Evolutionary conservation across 73 alveolate genomes (phyloP).

Genomic region (Loxodes magnus): DNA sequence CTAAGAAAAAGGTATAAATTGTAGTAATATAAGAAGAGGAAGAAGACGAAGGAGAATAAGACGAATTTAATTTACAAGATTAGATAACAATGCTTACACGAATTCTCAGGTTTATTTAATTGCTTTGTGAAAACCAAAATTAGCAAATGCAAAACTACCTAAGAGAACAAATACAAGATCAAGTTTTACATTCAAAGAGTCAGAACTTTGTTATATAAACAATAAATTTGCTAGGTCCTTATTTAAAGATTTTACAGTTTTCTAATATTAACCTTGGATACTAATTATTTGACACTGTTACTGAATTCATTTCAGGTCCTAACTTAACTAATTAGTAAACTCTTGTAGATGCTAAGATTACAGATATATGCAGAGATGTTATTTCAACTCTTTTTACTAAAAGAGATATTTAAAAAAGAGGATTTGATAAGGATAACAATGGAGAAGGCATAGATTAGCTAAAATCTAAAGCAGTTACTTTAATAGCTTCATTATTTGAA

Average conservation of each 20-base stretch:
- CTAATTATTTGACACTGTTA: conserved; percentile 54
- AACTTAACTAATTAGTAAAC: conserved; percentile 58
- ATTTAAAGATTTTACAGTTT: no score
- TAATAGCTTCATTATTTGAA: no score
- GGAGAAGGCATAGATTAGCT: no score
- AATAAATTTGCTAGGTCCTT: conserved; percentile 25
- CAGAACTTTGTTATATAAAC: conserved; percentile 28
- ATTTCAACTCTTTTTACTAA: conserved; percentile 17
- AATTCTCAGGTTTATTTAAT: conserved; percentile 61
- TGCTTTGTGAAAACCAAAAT: conserved; percentile 63
- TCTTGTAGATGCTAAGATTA: conserved; percentile 52
- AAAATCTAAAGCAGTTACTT: no score
- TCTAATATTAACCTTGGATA: conserved; percentile 51
- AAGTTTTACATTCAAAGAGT: conserved; percentile 43
- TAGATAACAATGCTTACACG: no score
- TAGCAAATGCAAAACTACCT: conserved; percentile 44
- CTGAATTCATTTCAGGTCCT: conserved; percentile 79
- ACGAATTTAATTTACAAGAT: no score
- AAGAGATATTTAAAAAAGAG: conserved; percentile 18
- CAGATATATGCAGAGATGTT: conserved; percentile 38
- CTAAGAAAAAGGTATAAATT: no score
- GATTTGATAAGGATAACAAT: conserved; percentile 33
- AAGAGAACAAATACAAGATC: conserved; percentile 51
- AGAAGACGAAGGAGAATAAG: no score
- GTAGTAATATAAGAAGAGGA: no score